phyloP scores from a whole-genome alignment of 2,329 filamentous ascomycete genomes.

The Myriosclerotinia curreyana region DNA sequence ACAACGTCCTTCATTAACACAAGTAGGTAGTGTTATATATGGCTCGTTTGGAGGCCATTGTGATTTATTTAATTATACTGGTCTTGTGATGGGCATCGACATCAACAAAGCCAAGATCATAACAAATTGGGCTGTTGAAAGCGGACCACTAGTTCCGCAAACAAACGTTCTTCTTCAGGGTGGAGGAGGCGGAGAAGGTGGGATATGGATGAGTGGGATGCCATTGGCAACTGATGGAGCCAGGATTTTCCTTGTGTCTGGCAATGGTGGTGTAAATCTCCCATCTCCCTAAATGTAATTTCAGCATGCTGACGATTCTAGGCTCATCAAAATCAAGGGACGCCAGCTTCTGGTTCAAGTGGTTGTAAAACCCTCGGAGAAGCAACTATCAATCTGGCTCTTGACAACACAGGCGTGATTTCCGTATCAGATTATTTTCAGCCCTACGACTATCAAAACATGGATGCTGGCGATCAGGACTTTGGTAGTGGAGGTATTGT shows the following conservation, averaged over 20 bases:
- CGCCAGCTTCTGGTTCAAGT: constrained; percentile 39
- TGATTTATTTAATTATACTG: constrained; percentile 29
- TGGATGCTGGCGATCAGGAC: constrained; percentile 44
- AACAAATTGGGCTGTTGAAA: constrained; percentile 42
- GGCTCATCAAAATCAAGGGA: constrained; percentile 39
- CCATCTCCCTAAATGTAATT: not conserved
- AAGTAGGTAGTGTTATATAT: constrained; percentile 21
- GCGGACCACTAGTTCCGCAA: constrained; percentile 39
- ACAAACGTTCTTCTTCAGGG: constrained; percentile 34
- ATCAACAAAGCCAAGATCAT: constrained; percentile 33
- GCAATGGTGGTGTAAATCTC: constrained; percentile 35
- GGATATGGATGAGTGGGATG: constrained; percentile 42
- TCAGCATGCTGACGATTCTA: constrained; percentile 19
- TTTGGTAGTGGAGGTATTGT: constrained; percentile 42
- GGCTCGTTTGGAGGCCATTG: constrained; percentile 28
- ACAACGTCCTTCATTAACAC: constrained; percentile 24
- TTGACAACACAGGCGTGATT: constrained; percentile 36
- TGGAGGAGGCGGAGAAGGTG: constrained; percentile 41
- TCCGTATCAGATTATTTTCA: constrained; percentile 44
- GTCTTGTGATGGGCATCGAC: constrained; percentile 48
- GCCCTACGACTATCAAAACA: constrained; percentile 42
- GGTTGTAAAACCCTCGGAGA: constrained; percentile 43
- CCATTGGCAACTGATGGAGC: constrained; percentile 37
- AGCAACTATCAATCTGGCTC: constrained; percentile 46
- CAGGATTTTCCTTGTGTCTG: constrained; percentile 38